Conservation (phyloP, 2,329 filamentous ascomycete genomes). For the Cladophialophora immunda region DNA sequence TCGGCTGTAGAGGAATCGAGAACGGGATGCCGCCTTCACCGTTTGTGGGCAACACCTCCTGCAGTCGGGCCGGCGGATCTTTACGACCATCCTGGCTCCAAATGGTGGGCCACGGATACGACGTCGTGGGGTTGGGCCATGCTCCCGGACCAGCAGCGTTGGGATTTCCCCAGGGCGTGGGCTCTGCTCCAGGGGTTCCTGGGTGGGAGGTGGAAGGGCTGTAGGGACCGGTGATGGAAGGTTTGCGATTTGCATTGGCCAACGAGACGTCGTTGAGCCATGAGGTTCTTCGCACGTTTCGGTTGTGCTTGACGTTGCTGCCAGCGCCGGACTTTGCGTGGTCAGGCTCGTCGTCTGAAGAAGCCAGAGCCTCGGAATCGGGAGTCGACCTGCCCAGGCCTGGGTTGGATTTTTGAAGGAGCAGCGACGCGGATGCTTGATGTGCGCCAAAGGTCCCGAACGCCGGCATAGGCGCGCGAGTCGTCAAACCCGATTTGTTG, state of each 20-base stretch:
- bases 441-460: constrained; percentile 40
- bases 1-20: constrained; percentile 85
- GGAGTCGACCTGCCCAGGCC: constrained; percentile 82
- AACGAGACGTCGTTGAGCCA: constrained; percentile 86
- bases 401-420: constrained; percentile 77
- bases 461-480: constrained; percentile 39
- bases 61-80: constrained; percentile 76
- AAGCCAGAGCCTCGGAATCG: constrained; percentile 91
- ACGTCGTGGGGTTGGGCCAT: constrained; percentile 36
- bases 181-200: constrained; percentile 77
- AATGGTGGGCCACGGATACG: constrained; percentile 73
- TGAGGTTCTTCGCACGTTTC: constrained; percentile 76
- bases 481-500: constrained; percentile 30
- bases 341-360: constrained; percentile 91
- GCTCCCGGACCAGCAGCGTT: constrained; percentile 28
- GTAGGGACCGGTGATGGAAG: constrained; percentile 77
- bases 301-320: constrained; percentile 61
- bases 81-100: constrained; percentile 80
- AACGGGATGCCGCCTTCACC: constrained; percentile 76
- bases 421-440: constrained; percentile 68
- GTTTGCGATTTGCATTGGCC: constrained; percentile 69
- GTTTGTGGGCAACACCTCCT: constrained; percentile 75
- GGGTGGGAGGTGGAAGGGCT: constrained; percentile 83
- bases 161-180: constrained; percentile 52
- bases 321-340: constrained; percentile 56